Evolutionary conservation across 75 land plant genomes (phyloP).

Genomic region (Isoetes taiwanensis): DNA sequence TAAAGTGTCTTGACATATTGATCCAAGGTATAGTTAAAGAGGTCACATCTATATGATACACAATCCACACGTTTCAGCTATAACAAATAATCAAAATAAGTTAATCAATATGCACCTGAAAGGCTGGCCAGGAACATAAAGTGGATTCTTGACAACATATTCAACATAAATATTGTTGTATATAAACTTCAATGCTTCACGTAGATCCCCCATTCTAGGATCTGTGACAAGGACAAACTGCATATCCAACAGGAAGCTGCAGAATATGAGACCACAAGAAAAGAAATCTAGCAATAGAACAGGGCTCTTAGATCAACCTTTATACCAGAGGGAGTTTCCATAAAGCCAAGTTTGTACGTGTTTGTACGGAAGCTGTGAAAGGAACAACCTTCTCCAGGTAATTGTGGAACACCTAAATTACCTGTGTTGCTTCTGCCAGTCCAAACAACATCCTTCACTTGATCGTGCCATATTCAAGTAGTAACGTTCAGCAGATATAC

Average conservation of each 20-base stretch:
- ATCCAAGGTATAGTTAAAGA: conserved; percentile 58
- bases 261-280: background rate
- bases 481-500: too few relatives aligned
- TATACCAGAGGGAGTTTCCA: conserved; percentile 95
- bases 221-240: conserved; percentile 83
- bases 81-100: too few relatives aligned
- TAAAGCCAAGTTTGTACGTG: conserved; percentile 89
- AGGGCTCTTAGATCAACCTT: too few relatives aligned
- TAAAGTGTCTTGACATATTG: conserved; percentile 67
- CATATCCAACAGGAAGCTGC: background rate
- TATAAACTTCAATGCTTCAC: conserved; percentile 75
- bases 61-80: too few relatives aligned
- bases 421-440: conserved; percentile 61
- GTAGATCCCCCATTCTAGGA: conserved; percentile 77
- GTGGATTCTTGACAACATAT: conserved; percentile 92
- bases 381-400: conserved; percentile 92
- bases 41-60: conserved; percentile 72
- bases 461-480: too few relatives aligned
- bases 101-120: too few relatives aligned
- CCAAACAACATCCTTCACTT: background rate
- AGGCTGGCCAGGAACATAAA: conserved; percentile 76
- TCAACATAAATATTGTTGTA: conserved; percentile 91
- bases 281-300: background rate
- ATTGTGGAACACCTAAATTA: conserved; percentile 67
- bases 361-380: conserved; percentile 91